Evolutionary conservation across 306 rosid species (phyloP), one percentile per base, ranked within the genome.

Genomic region (Ormosia semicastrata): DNA sequence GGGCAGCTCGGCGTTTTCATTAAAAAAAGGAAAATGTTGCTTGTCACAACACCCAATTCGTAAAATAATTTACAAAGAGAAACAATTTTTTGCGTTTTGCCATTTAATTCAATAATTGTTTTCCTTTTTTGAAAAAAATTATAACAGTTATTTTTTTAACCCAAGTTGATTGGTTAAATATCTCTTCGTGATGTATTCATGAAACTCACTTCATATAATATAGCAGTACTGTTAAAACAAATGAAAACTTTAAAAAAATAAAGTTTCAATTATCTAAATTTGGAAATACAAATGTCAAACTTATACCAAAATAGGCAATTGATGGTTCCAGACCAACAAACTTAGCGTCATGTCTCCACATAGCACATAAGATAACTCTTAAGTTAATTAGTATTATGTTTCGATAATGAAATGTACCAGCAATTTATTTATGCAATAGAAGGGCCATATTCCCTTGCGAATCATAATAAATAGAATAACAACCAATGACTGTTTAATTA

Each of bases 291-390:
- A 64, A 40, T 69, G 67, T 59, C 43, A 69, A 69, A 69, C 73
- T 18, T 58, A 34, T 59, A 39, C 87, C 79, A 57, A 56, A 78
- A 82, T 53, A 8, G 75, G 82, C 78, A 75, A 54, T 18, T 12
- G 17, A 67, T 12, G 70, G 77, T 69, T 79, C 17, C 40, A 3
- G 9, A 14, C 74, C 63, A 79, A 59, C 53, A 63, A 79, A 78
- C 37, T 65, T 47, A 56, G 74, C 63, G 75, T 79, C 80, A 10
- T 18, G 77, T 46, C 68, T 63, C 85, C 75, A 14, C 44, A 9
- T 53, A 71, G 33, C 67, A 29, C 77, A 71, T 76, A 36, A 65
- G 11, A 67, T 60, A 72, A 49, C 54, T 67, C 50, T 36, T 7
- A 40, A 15, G 46, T 59, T 33, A 66, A 71, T 62, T n/a, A 72